These are phyloP conservation scores for Microdochium paspali DNA, from an alignment of 2,329 filamentous ascomycete genomes.

Conservation along the genomic window DNA sequence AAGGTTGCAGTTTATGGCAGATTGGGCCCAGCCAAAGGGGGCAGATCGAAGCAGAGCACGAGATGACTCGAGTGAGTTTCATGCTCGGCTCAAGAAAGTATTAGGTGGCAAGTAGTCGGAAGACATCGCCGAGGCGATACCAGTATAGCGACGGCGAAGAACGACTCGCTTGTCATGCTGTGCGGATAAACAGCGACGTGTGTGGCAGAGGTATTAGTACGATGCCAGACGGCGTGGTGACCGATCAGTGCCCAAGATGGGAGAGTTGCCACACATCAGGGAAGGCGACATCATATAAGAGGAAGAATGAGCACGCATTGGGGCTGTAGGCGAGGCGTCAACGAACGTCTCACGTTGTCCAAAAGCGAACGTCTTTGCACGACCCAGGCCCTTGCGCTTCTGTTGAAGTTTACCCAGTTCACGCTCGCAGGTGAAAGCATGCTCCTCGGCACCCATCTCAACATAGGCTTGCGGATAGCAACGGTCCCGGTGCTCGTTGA, in stretches of 20 bases:
- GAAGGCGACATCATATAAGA: slow-evolving; percentile 25
- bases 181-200: background rate
- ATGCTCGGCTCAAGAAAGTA: background rate
- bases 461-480: slow-evolving; percentile 96
- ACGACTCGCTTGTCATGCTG: background rate
- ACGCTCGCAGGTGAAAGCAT: slow-evolving; percentile 86
- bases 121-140: background rate
- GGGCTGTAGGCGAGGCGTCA: slow-evolving; percentile 51
- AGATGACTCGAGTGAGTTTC: background rate
- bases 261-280: slow-evolving; percentile 25
- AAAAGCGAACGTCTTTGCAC: slow-evolving; percentile 93
- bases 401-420: slow-evolving; percentile 91
- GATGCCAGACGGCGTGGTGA: slow-evolving; percentile 54
- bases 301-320: slow-evolving; percentile 30
- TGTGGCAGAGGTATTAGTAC: slow-evolving; percentile 32
- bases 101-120: too few species aligned
- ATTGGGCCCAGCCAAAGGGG: slow-evolving; percentile 5
- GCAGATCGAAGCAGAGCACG: slow-evolving; percentile 1
- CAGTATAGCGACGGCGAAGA: background rate
- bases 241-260: slow-evolving; percentile 37
- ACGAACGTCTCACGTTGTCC: slow-evolving; percentile 57
- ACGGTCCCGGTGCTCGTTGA: slow-evolving; percentile 63
- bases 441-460: slow-evolving; percentile 88
- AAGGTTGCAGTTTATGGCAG: slow-evolving; percentile 3
- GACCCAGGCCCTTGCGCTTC: slow-evolving; percentile 68